A percentile compares a stretch with the other conserved stretches of the same genome.
Evolutionary conservation across 345 rosid genomes (phyloP).

Genomic region (Brassica carinata): DNA sequence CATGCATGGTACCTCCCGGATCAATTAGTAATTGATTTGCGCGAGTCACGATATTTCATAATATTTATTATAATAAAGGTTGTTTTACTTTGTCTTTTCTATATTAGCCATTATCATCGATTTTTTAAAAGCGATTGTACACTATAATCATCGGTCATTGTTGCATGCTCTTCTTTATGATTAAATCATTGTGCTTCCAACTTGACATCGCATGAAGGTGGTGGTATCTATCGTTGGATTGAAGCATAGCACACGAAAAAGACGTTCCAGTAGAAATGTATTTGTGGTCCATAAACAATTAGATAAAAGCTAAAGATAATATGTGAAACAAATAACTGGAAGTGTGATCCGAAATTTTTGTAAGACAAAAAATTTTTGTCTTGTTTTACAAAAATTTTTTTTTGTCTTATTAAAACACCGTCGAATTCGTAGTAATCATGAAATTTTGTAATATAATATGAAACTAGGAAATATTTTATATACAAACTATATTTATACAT

Average conservation of each 20-base stretch:
- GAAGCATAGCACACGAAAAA: neutral
- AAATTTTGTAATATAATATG: no score
- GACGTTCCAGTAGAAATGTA: conserved; percentile 3
- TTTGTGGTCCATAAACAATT: conserved; percentile 16
- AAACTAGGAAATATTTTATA: no score
- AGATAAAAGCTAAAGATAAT: neutral
- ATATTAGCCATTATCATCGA: no score
- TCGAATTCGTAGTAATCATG: no score
- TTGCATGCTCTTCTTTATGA: neutral
- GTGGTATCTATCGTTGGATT: conserved; percentile 13
- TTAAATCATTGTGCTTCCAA: neutral
- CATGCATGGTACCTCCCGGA: conserved; percentile 23
- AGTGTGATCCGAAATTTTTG: conserved; percentile 4
- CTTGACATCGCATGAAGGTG: neutral
- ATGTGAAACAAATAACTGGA: neutral
- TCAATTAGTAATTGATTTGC: conserved; percentile 29
- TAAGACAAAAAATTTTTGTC: no score
- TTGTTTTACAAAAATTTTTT: no score
- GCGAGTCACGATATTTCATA: neutral
- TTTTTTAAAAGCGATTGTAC: no score
- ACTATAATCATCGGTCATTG: neutral
- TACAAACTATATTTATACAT: no score
- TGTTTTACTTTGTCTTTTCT: neutral
- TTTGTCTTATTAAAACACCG: no score
- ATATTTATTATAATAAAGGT: conserved; percentile 4